A percentile compares a stretch with the other conserved stretches of the same genome.
These are phyloP conservation scores for Haberlea rhodopensis DNA, from an alignment of 257 asterid genomes.

Conservation along the genomic window DNA sequence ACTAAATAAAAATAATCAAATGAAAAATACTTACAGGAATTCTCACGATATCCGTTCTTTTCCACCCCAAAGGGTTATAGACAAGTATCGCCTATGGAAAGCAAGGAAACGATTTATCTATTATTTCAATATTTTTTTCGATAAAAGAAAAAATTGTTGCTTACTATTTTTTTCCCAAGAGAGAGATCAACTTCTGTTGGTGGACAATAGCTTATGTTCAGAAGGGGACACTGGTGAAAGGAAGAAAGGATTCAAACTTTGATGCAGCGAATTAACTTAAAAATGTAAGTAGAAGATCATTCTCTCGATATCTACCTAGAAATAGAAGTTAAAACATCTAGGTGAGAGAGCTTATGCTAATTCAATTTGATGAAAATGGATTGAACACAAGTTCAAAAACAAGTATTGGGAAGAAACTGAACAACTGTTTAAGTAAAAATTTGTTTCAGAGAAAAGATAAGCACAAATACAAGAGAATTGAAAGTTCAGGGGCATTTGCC, in stretches of 20 bases:
- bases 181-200: constrained; percentile 45
- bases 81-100: constrained; percentile 32
- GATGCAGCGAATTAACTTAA: neutral
- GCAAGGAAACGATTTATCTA: neutral
- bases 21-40: constrained; percentile 35
- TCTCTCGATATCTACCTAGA: neutral
- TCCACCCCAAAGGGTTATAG: constrained; percentile 48
- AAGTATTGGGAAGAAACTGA: neutral
- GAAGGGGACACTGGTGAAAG: constrained; percentile 43
- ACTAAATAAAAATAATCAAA: constrained; percentile 23
- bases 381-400: neutral
- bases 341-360: neutral
- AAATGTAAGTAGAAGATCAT: neutral
- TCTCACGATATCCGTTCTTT: constrained; percentile 34
- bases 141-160: neutral
- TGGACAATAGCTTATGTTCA: constrained; percentile 56
- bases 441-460: neutral
- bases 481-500: constrained; percentile 2
- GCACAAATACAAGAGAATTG: neutral
- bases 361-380: neutral
- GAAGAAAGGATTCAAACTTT: constrained; percentile 15
- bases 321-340: neutral
- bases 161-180: constrained; percentile 37
- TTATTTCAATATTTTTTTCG: neutral
- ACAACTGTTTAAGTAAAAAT: neutral